Evolutionary conservation across 2,329 filamentous ascomycete genomes (phyloP).

Genomic region (Chaetomium olivaceum): DNA sequence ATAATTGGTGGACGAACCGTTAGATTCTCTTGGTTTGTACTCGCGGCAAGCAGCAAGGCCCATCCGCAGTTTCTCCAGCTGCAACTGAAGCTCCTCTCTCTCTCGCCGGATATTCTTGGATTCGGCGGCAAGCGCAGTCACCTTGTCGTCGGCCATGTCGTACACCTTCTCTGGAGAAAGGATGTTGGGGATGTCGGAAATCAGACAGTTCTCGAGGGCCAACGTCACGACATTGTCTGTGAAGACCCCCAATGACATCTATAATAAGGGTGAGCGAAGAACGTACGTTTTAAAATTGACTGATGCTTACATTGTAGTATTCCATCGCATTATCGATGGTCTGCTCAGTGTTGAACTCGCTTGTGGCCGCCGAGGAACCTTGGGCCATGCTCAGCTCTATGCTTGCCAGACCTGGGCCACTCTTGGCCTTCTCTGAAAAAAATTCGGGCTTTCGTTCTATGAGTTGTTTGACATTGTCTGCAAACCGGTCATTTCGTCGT

Average conservation of each 20-base stretch:
- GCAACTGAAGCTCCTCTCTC: background rate
- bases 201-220: background rate
- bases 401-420: too few species aligned
- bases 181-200: background rate
- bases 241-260: background rate
- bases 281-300: too few species aligned
- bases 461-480: too few species aligned
- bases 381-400: too few species aligned
- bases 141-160: background rate
- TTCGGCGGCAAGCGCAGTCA: background rate
- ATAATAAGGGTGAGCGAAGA: background rate
- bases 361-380: background rate
- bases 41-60: background rate
- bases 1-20: too few species aligned
- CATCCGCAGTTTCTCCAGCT: background rate
- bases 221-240: background rate
- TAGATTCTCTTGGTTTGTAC: background rate
- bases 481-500: too few species aligned
- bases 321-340: background rate
- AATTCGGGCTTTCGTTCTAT: too few species aligned
- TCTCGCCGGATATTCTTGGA: background rate
- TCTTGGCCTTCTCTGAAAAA: too few species aligned
- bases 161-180: background rate
- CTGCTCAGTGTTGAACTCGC: background rate
- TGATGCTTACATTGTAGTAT: background rate